Conservation (phyloP, 495 filamentous ascomycete genomes). For the Tuber umbilicatum region DNA sequence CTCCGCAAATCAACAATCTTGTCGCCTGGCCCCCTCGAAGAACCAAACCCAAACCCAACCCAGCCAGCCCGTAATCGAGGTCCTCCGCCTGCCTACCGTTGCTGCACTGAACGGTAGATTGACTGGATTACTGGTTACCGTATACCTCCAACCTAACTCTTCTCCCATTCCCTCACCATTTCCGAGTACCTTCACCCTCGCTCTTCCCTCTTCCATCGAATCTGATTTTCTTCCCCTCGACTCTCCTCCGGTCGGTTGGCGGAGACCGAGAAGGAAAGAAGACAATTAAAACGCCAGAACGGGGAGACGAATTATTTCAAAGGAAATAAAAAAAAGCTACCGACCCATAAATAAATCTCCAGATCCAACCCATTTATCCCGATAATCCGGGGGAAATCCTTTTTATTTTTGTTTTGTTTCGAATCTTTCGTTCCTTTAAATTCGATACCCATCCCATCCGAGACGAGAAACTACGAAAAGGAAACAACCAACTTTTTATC, state of each 20-base stretch:
- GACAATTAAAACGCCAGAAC: not conserved
- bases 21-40: not conserved
- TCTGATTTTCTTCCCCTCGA: not conserved
- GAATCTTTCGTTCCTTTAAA: not conserved
- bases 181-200: not conserved
- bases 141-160: not conserved
- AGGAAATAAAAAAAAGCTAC: not conserved
- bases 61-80: not conserved
- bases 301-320: not conserved
- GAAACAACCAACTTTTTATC: not conserved
- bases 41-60: not conserved
- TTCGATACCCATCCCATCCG: not conserved
- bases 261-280: slow-evolving; percentile 4
- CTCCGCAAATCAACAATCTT: not conserved
- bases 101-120: not conserved
- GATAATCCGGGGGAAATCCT: not conserved
- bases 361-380: not conserved
- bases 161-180: not conserved
- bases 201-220: not conserved
- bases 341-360: not conserved
- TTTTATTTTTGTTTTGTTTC: not conserved
- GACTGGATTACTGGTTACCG: not conserved
- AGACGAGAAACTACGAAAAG: not conserved
- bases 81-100: not conserved
- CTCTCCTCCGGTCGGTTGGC: slow-evolving; percentile 5